Percentiles rank a stretch among this genome's conserved stretches.
Evolutionary conservation across 805 yeast species (phyloP).

Genomic region (Candida loeiensis): DNA sequence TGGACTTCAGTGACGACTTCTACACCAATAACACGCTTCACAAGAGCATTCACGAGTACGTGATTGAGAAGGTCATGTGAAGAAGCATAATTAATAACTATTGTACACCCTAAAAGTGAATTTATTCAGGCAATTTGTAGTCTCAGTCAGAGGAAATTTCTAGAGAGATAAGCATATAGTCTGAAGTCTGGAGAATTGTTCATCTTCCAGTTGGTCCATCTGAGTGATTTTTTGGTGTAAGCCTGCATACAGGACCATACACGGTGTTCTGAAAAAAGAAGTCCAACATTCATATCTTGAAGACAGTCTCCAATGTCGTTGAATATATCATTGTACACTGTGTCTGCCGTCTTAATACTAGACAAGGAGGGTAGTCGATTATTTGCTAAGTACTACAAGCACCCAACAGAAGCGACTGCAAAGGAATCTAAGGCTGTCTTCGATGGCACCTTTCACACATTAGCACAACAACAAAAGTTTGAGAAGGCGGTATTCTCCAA

Average conservation of each 20-base stretch:
- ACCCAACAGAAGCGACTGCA: slow-evolving; percentile 34
- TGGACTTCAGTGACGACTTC: slow-evolving; percentile 26
- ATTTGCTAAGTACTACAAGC: slow-evolving; percentile 78
- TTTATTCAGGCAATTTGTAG: too few relatives aligned
- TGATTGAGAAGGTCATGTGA: slow-evolving; percentile 19
- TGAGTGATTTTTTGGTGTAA: too few relatives aligned
- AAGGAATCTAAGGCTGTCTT: slow-evolving; percentile 6
- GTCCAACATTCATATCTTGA: slow-evolving; percentile 4
- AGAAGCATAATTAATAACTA: neutral
- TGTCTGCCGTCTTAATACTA: slow-evolving; percentile 74
- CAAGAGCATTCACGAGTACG: slow-evolving; percentile 32
- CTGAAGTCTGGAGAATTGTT: neutral
- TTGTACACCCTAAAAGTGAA: neutral
- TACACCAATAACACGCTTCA: slow-evolving; percentile 32
- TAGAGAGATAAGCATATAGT: too few relatives aligned
- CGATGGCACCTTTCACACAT: slow-evolving; percentile 36
- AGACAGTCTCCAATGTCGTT: slow-evolving; percentile 31
- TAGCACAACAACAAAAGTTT: slow-evolving; percentile 69
- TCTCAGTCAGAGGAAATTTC: too few relatives aligned
- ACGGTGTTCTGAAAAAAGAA: slow-evolving; percentile 11
- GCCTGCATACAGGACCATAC: slow-evolving; percentile 9
- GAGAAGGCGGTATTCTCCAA: slow-evolving; percentile 70
- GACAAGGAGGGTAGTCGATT: slow-evolving; percentile 79
- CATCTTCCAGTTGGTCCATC: too few relatives aligned
- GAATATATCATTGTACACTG: slow-evolving; percentile 70